phyloP scores from a whole-genome alignment of 495 filamentous ascomycete genomes.

The Penicillium mononematosum region DNA sequence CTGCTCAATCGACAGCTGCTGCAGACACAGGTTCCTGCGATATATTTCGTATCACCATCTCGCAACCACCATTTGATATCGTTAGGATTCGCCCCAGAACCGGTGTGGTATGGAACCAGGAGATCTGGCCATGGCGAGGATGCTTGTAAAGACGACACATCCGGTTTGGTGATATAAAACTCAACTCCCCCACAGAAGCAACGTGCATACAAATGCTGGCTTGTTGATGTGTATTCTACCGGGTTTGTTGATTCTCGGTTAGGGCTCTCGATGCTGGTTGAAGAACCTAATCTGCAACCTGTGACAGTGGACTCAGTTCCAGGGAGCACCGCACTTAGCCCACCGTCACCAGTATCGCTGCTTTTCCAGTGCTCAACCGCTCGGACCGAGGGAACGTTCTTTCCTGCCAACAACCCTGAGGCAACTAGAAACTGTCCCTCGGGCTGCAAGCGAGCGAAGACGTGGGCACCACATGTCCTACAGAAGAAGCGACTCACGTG shows the following conservation, averaged over 20 bases:
- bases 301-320: conserved; percentile 12
- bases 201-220: conserved; percentile 30
- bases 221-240: conserved; percentile 1
- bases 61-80: conserved; percentile 57
- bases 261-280: conserved; percentile 20
- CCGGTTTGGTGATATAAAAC: conserved; percentile 46
- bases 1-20: conserved; percentile 58
- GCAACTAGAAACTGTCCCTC: conserved; percentile 43
- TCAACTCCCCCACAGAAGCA: conserved; percentile 47
- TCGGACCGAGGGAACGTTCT: conserved; percentile 35
- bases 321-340: conserved; percentile 52
- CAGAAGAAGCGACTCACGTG: conserved; percentile 64
- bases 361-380: conserved; percentile 47
- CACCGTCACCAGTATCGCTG: conserved; percentile 56
- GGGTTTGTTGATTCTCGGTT: background rate
- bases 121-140: conserved; percentile 55
- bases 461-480: conserved; percentile 63
- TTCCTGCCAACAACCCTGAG: conserved; percentile 39
- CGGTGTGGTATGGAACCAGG: conserved; percentile 47
- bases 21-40: conserved; percentile 67
- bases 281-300: conserved; percentile 23
- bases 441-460: conserved; percentile 43
- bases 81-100: conserved; percentile 36
- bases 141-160: conserved; percentile 36
- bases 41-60: conserved; percentile 47